Evolutionary conservation across 2,329 filamentous ascomycete genomes (phyloP).

Genomic region (Calonectria hawksworthii): DNA sequence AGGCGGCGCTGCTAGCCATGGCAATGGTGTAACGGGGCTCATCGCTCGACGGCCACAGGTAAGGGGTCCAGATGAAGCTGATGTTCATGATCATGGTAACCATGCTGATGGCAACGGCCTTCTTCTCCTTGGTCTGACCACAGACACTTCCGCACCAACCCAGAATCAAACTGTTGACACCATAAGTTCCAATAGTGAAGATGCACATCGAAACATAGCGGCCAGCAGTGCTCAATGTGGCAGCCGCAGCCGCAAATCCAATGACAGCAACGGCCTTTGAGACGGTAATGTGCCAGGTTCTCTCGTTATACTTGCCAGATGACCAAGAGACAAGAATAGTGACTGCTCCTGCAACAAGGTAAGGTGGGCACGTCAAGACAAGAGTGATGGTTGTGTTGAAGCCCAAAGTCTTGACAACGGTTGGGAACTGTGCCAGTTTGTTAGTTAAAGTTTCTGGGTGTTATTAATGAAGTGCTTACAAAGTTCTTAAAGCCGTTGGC

Average conservation of each 20-base stretch:
- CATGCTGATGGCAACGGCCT: slow-evolving; percentile 55
- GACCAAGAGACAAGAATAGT: slow-evolving; percentile 47
- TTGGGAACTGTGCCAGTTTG: slow-evolving; percentile 23
- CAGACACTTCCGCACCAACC: slow-evolving; percentile 58
- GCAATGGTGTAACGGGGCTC: slow-evolving; percentile 31
- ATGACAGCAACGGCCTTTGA: slow-evolving; percentile 56
- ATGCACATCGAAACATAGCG: slow-evolving; percentile 50
- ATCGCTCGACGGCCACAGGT: slow-evolving; percentile 29
- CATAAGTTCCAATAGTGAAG: slow-evolving; percentile 54
- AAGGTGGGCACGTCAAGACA: slow-evolving; percentile 55
- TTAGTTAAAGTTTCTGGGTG: neutral
- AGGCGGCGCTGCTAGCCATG: slow-evolving; percentile 36
- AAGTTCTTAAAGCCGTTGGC: slow-evolving; percentile 60
- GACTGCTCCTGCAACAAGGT: slow-evolving; percentile 52
- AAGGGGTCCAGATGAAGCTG: slow-evolving; percentile 33
- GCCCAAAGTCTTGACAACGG: slow-evolving; percentile 43
- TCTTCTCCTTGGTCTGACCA: slow-evolving; percentile 62
- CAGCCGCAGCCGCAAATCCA: slow-evolving; percentile 41
- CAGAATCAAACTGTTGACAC: slow-evolving; percentile 59
- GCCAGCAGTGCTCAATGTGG: slow-evolving; percentile 39
- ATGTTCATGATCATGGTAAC: slow-evolving; percentile 36
- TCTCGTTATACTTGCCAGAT: slow-evolving; percentile 60
- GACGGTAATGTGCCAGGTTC: slow-evolving; percentile 61
- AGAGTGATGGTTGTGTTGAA: slow-evolving; percentile 44
- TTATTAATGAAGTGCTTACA: neutral